Percentiles rank a stretch among this genome's conserved stretches.
Conservation (phyloP, 768 basidiomycete species). For the Boletus coccyginus region DNA sequence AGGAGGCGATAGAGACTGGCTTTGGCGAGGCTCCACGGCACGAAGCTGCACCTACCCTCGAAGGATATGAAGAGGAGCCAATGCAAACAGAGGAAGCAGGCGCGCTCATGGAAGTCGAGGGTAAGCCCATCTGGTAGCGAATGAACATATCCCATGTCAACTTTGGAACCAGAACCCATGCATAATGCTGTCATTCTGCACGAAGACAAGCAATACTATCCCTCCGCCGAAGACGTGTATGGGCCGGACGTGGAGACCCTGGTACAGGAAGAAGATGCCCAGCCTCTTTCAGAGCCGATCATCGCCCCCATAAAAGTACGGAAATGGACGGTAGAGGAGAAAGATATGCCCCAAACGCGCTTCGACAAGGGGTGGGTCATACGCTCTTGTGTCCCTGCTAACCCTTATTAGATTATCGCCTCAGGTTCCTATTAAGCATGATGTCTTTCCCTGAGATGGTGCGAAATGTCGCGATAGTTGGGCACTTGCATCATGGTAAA, state of each 20-base stretch:
- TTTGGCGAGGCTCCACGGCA: slow-evolving; percentile 38
- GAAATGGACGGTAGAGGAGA: slow-evolving; percentile 94
- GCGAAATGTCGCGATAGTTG: slow-evolving; percentile 93
- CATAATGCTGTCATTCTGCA: slow-evolving; percentile 87
- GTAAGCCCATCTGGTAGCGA: slow-evolving; percentile 37
- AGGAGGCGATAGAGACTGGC: slow-evolving; percentile 52
- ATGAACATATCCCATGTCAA: slow-evolving; percentile 1
- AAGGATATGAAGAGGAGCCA: slow-evolving; percentile 79
- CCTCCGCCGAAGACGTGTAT: slow-evolving; percentile 88
- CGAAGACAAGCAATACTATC: slow-evolving; percentile 98
- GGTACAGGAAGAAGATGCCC: slow-evolving; percentile 97
- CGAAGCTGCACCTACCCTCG: slow-evolving; percentile 56
- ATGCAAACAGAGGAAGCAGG: slow-evolving; percentile 54
- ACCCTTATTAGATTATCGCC: slow-evolving; percentile 8
- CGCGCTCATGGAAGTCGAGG: slow-evolving; percentile 85
- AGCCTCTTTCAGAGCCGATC: slow-evolving; percentile 93
- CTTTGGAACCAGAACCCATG: slow-evolving; percentile 53
- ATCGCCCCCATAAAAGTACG: slow-evolving; percentile 93
- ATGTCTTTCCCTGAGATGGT: slow-evolving; percentile 91
- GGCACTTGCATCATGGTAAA: slow-evolving; percentile 97
- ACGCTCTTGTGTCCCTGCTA: neutral
- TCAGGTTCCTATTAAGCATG: slow-evolving; percentile 89
- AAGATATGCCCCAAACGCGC: slow-evolving; percentile 94
- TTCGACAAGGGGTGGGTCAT: slow-evolving; percentile 88
- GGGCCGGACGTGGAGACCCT: slow-evolving; percentile 92